A percentile compares a stretch with the other conserved stretches of the same genome.
These are phyloP conservation scores for Cardamine resedifolia DNA, from an alignment of 345 rosid species.

Conservation along the genomic window DNA sequence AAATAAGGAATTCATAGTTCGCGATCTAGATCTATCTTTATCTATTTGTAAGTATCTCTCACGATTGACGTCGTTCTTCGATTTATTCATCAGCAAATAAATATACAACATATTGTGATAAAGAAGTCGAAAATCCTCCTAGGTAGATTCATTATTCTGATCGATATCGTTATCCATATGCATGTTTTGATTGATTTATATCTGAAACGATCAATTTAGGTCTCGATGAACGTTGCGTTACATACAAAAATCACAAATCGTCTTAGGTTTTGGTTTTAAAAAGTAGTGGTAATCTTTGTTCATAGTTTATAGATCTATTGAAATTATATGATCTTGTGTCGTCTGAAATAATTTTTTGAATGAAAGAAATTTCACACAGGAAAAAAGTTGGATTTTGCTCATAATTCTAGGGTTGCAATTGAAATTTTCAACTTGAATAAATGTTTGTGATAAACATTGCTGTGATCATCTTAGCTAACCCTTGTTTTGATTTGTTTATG, in stretches of 20 bases:
- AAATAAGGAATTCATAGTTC: background rate
- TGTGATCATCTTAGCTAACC: background rate
- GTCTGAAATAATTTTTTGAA: background rate
- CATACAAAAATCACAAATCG: background rate
- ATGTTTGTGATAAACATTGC: background rate
- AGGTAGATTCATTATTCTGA: background rate
- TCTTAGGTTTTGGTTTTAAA: background rate
- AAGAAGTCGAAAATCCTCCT: background rate
- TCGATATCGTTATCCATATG: background rate
- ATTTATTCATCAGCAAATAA: background rate
- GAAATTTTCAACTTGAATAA: background rate
- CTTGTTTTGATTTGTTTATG: background rate
- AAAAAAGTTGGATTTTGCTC: background rate
- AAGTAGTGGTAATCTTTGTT: background rate
- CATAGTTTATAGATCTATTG: background rate
- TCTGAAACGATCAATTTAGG: background rate
- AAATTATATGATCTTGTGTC: background rate
- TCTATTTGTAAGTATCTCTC: slow-evolving; percentile 26
- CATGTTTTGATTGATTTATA: background rate
- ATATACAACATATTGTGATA: background rate
- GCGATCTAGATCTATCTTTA: background rate
- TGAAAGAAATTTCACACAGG: background rate
- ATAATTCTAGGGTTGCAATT: background rate
- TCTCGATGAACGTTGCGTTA: background rate
- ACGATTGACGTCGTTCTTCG: background rate